Percentiles rank a stretch among this genome's conserved stretches.
phyloP scores from a whole-genome alignment of 176 grass and related monocot species.

The Pontederia paniculata region DNA sequence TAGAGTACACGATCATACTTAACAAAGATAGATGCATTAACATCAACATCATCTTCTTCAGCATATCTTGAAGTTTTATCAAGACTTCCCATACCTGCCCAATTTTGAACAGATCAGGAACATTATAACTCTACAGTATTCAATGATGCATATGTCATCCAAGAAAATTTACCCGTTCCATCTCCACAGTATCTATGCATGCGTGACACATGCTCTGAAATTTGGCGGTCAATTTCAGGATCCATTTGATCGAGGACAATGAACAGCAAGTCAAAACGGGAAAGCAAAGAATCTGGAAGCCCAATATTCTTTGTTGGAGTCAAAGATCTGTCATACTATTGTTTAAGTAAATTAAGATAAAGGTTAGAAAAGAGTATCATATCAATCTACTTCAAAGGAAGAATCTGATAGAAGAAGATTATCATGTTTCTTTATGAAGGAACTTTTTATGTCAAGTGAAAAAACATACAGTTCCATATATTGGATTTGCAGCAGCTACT shows the following conservation, averaged over 20 bases:
- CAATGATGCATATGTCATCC: slow-evolving; percentile 15
- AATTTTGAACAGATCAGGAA: slow-evolving; percentile 14
- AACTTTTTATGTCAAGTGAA: not conserved
- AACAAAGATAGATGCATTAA: slow-evolving; percentile 72
- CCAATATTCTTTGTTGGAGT: slow-evolving; percentile 98
- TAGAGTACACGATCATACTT: slow-evolving; percentile 93
- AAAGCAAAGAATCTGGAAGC: slow-evolving; percentile 89
- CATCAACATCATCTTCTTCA: slow-evolving; percentile 82
- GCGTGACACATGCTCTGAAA: slow-evolving; percentile 83
- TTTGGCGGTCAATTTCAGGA: slow-evolving; percentile 85
- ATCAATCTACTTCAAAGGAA: not conserved
- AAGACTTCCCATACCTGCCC: slow-evolving; percentile 38
- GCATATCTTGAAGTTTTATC: slow-evolving; percentile 48
- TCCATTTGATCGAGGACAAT: slow-evolving; percentile 99
- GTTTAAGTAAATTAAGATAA: not conserved
- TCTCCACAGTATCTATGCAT: slow-evolving; percentile 98
- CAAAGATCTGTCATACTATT: slow-evolving; percentile 84
- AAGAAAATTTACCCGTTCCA: slow-evolving; percentile 50
- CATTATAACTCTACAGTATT: slow-evolving; percentile 9
- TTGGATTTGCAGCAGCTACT: slow-evolving; percentile 96
- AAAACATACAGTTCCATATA: slow-evolving; percentile 79
- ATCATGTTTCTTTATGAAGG: not conserved
- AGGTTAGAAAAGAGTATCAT: slow-evolving; percentile 20
- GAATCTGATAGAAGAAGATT: not conserved
- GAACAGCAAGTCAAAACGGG: slow-evolving; percentile 98